phyloP scores from a whole-genome alignment of 75 land plant genomes.

The Pinus tabuliformis region DNA sequence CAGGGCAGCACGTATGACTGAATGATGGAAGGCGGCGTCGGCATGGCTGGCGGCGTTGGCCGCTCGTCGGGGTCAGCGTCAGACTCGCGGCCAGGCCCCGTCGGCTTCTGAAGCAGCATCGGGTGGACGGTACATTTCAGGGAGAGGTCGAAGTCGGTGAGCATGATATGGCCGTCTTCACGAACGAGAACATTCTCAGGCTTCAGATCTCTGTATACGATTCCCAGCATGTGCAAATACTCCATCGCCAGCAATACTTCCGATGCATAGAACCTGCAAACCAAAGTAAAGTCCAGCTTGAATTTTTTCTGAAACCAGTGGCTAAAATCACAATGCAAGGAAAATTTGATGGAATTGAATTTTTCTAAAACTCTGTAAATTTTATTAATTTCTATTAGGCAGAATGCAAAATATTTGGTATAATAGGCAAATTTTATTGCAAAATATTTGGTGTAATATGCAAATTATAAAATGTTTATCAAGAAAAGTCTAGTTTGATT shows the following conservation, averaged over 20 bases:
- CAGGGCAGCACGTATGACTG: constrained; percentile 2
- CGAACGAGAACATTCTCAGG: constrained; percentile 27
- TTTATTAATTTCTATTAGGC: too few species aligned
- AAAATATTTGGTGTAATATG: too few species aligned
- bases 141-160: constrained; percentile 27
- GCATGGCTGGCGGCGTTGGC: neutral
- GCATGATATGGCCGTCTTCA: constrained; percentile 19
- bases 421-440: too few species aligned
- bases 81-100: too few species aligned
- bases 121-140: neutral
- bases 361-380: too few species aligned
- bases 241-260: constrained; percentile 24
- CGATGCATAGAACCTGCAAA: constrained; percentile 23
- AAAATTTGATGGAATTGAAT: too few species aligned
- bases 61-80: neutral
- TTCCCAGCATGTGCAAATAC: constrained; percentile 18
- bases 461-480: too few species aligned
- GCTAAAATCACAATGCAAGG: too few species aligned
- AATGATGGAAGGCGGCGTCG: neutral
- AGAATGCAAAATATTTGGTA: too few species aligned
- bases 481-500: too few species aligned
- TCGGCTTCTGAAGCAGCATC: neutral
- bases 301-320: too few species aligned
- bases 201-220: constrained; percentile 31
- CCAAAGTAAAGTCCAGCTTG: too few species aligned